Base-by-base conservation (phyloP, 345 rosid species). In the Ceriops tagal region DNA sequence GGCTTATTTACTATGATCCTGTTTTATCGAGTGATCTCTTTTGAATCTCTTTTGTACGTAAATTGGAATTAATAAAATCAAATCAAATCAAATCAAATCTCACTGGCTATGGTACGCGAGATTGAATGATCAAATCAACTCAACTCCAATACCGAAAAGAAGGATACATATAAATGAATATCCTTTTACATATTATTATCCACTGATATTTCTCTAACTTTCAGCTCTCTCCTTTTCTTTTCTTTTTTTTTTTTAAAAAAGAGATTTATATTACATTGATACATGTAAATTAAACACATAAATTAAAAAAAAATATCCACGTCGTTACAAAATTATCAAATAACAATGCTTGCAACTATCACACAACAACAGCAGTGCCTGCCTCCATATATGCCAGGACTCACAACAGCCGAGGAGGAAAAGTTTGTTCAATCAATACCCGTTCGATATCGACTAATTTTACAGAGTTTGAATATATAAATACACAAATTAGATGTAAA, bases 361-460 rank as follows among this genome's bases (percentile, higher is more conserved):
- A 64, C 46, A 22, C 26, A 46, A 24, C 27, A 55, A 5, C 58
- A 8, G 58, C 1, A 27, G 28, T 27, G 28, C n/a, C n/a, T 53
- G 58, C 58, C 26, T 24, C 26, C 26, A 24, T n/a, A 53, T 53
- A 53, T 18, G 30, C 46, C 26, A 20, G 15, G 35, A 31, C 49
- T 31, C 46, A n/a, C 30, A 37, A 67, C 43, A 52, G 58, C 26
- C 26, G 27, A 27, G 58, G 43, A 32, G 46, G 34, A 62, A 22
- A 53, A 51, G 24, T 22, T 68, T 65, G 24, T 71, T 53, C 63
- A 49, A 71, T 71, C 65, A 32, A 57, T 24, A 46, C 11, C 35
- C 60, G 21, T 70, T 68, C 5, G 30, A 66, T 51, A 31, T 72
- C 74, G 83, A 73, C 79, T 67, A 39, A 39, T 39, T 5, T 39